phyloP scores from a whole-genome alignment of 495 filamentous ascomycete species.

The Tuber calosporum region DNA sequence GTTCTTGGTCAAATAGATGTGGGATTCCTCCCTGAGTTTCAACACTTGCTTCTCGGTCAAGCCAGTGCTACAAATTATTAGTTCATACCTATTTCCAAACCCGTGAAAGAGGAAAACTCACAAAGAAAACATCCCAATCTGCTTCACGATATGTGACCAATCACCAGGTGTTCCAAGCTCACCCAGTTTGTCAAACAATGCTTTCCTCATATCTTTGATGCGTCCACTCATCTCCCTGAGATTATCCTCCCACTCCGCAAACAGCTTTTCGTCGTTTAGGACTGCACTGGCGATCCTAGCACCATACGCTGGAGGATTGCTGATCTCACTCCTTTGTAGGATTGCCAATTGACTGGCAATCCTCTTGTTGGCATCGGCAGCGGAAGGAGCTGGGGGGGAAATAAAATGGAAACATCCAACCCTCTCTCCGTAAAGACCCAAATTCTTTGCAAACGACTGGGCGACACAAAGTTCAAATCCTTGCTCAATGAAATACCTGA shows the following conservation, averaged over 20 bases:
- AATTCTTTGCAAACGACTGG: slow-evolving; percentile 98
- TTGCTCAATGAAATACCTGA: slow-evolving; percentile 86
- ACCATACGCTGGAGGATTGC: slow-evolving; percentile 89
- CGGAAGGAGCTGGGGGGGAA: slow-evolving; percentile 61
- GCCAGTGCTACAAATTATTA: slow-evolving; percentile 53
- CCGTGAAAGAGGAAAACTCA: slow-evolving; percentile 11
- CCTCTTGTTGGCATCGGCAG: slow-evolving; percentile 54
- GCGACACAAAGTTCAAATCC: slow-evolving; percentile 95
- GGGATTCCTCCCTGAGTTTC: slow-evolving; percentile 67
- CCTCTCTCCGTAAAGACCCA: slow-evolving; percentile 93
- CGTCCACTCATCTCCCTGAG: slow-evolving; percentile 87
- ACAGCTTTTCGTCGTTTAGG: slow-evolving; percentile 74
- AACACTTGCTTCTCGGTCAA: slow-evolving; percentile 78
- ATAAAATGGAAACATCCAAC: slow-evolving; percentile 96
- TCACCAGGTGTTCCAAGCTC: slow-evolving; percentile 73
- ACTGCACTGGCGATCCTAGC: slow-evolving; percentile 76
- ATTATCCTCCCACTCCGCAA: slow-evolving; percentile 91
- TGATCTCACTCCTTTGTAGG: slow-evolving; percentile 93
- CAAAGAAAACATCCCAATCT: slow-evolving; percentile 99
- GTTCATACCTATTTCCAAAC: not conserved
- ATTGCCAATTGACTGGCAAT: slow-evolving; percentile 87
- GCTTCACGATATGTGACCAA: slow-evolving; percentile 94
- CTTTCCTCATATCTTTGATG: slow-evolving; percentile 80
- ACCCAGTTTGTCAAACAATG: slow-evolving; percentile 68
- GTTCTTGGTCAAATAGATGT: slow-evolving; percentile 99